Evolutionary conservation across 164 flowering plant species (phyloP), one percentile per base, ranked within the genome.

Genomic region (Brasenia schreberi): DNA sequence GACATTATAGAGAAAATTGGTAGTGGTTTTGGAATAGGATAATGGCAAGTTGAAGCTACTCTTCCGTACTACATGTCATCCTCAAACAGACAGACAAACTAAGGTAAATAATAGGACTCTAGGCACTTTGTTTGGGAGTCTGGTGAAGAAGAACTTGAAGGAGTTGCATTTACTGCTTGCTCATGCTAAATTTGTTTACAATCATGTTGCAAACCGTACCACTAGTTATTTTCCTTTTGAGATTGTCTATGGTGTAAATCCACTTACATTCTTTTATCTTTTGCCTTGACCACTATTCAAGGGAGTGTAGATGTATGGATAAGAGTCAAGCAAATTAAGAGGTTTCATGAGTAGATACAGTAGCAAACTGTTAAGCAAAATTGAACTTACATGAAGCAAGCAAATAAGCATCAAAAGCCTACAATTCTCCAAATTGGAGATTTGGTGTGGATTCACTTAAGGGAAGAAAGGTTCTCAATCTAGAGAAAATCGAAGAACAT

Each of bases 221-320:
- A 56, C 68, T 53, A 19, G 17, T 2, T 64, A 39, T 60, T 70
- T 52, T 10, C 68, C 63, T 53, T 65, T 63, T 65, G 72, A 70
- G 65, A 42, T 70, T 52, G 49, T 69, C 1, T 69, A 69, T 69
- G 72, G 72, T 3, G 64, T 70, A 56, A 64, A 65, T 52, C 68
- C 72, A 17, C 44, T 58, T 6, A 18, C 72, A 4, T 67, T 67
- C 5, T 19, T 69, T 39, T 67, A 70, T 65, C 43, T 64, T 42
- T 5, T 19, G 16, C 17, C 59, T 49, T 39, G 64, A 18, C 72
- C 72, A 56, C 43, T 70, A 6, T 60, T 64, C 27, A 53, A 64
- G 52, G 52, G 6, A 64, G 18, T 43, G 17, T 70, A 27, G 64
- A 65, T 19, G 72, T 61, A 7, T 16, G 39, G 7, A 65, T 64